A percentile compares a stretch with the other conserved stretches of the same genome.
Conservation (phyloP, 2,329 filamentous ascomycete species). For the Talaromyces amestolkiae region DNA sequence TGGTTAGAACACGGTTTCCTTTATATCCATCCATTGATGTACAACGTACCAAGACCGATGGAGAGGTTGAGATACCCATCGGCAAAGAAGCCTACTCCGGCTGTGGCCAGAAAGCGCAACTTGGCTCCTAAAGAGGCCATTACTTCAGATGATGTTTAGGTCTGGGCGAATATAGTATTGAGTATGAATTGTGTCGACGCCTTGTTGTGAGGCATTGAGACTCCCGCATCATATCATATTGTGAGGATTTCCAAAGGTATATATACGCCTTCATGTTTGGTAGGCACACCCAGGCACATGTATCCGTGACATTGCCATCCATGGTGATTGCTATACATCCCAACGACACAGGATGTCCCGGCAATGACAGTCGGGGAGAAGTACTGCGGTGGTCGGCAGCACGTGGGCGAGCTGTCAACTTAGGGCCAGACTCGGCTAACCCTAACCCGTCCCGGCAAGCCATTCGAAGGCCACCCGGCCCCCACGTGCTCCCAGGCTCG, state of each 20-base stretch:
- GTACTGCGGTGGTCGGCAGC: background rate
- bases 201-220: background rate
- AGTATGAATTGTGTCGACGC: background rate
- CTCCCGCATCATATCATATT: background rate
- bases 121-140: constrained; percentile 17
- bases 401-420: background rate
- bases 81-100: constrained; percentile 28
- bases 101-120: constrained; percentile 25
- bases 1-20: background rate
- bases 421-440: background rate
- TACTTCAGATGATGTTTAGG: background rate
- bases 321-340: background rate
- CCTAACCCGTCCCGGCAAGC: background rate
- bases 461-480: background rate
- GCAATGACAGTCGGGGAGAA: background rate
- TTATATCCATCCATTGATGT: background rate
- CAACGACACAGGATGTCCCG: background rate
- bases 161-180: too few relatives aligned
- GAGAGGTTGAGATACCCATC: constrained; percentile 31
- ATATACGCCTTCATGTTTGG: background rate
- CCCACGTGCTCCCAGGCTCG: background rate
- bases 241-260: background rate
- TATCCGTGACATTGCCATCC: background rate
- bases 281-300: background rate
- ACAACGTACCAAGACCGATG: constrained; percentile 27